Evolutionary conservation across 1,284 basidiomycete species (phyloP), one percentile per base, ranked within the genome.

Genomic region (Porogramme epimiltina): DNA sequence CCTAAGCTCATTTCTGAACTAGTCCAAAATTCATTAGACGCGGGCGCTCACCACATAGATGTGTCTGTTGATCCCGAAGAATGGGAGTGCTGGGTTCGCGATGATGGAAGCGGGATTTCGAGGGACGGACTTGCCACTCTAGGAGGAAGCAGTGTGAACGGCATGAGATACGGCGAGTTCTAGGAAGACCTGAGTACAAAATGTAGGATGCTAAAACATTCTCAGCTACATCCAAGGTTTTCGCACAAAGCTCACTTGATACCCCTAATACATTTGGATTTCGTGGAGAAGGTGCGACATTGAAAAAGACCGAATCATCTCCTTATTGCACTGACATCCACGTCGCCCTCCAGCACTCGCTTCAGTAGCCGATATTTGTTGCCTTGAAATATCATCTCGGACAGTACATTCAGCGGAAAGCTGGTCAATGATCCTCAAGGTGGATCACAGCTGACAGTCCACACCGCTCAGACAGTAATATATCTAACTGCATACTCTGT

Each of bases 281-380:
- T 70, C 82, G 92, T 54, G 93, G 93, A 28, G 93, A 95, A 87
- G 93, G 93, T 91, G n/a, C n/a, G n/a, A n/a, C n/a, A n/a, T n/a
- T n/a, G n/a, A n/a, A 61, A 49, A 64, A 54, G 38, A 33, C 11
- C 23, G 1, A 6, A 31, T 31, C 28, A 31, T 31, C n/a, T n/a
- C n/a, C n/a, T n/a, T n/a, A n/a, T n/a, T n/a, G n/a, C n/a, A n/a
- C n/a, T n/a, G n/a, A n/a, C n/a, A n/a, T n/a, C n/a, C n/a, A n/a
- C n/a, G 28, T 8, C 28, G 28, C 28, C 6, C 13, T 31, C 6
- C 46, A 93, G 92, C 93, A 5, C 70, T 95, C 40, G 87, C 90
- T n/a, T 93, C 92, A 36, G 84, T 87, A 46, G 86, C 87, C 25
- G 84, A 91, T 63, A 73, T 86, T 25, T 84, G 74, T 31, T 91